Percentiles rank a stretch among this genome's conserved stretches.
phyloP scores from a whole-genome alignment of 179 eudicot species.

The Actinidia polygama region DNA sequence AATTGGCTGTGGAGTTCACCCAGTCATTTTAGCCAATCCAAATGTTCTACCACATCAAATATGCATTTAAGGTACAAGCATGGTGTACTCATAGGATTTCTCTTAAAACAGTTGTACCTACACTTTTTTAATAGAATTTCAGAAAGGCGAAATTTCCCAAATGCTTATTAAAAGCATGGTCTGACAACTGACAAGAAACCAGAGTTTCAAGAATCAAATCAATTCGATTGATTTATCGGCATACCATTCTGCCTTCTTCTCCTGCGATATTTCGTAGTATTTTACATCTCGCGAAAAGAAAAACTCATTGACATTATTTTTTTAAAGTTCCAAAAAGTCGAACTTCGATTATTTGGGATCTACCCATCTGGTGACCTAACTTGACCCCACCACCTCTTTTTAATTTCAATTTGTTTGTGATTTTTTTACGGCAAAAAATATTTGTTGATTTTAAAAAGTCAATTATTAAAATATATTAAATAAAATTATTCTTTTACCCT shows the following conservation, averaged over 20 bases:
- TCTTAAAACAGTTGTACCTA: too few species aligned
- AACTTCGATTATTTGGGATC: constrained; percentile 10
- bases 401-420: too few species aligned
- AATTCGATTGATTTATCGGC: not conserved
- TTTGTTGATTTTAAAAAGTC: too few species aligned
- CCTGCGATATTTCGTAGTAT: not conserved
- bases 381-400: not conserved
- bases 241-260: not conserved
- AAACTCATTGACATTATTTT: not conserved
- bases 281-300: too few species aligned
- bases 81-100: too few species aligned
- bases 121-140: too few species aligned
- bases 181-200: not conserved
- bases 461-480: too few species aligned
- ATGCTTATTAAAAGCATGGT: not conserved
- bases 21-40: too few species aligned
- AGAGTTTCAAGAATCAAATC: not conserved
- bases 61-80: too few species aligned
- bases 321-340: not conserved
- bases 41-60: too few species aligned
- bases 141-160: not conserved
- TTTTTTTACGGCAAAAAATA: too few species aligned
- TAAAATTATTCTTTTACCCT: not conserved
- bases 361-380: constrained; percentile 15
- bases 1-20: too few species aligned